Evolutionary conservation across 1,284 basidiomycete genomes (phyloP).

Genomic region (Boletus sp.): DNA sequence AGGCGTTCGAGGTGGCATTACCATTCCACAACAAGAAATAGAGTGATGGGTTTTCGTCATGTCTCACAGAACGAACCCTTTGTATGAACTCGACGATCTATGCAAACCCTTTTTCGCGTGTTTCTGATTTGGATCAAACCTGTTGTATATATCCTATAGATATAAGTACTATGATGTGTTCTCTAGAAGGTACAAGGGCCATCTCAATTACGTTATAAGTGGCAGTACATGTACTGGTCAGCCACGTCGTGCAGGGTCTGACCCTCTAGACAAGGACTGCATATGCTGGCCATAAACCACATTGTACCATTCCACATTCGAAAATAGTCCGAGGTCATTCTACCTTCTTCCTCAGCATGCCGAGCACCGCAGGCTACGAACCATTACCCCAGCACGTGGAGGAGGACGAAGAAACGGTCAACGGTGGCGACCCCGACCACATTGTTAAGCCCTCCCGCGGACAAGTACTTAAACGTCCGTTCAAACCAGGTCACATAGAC

Average conservation of each 20-base stretch:
- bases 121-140: too few species aligned
- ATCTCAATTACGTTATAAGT: constrained; percentile 16
- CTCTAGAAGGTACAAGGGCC: too few species aligned
- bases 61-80: background rate
- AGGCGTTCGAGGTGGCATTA: background rate
- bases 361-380: constrained; percentile 58
- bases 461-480: constrained; percentile 44
- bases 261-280: too few species aligned
- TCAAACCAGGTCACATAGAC: constrained; percentile 65
- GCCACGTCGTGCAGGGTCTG: constrained; percentile 1
- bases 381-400: constrained; percentile 57
- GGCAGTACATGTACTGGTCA: constrained; percentile 18
- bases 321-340: constrained; percentile 7
- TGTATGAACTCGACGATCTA: too few species aligned
- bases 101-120: too few species aligned
- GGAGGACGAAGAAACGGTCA: constrained; percentile 53
- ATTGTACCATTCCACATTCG: constrained; percentile 10
- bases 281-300: constrained; percentile 19
- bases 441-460: constrained; percentile 32
- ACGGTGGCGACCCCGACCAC: constrained; percentile 34
- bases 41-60: background rate
- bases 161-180: background rate
- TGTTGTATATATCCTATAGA: too few species aligned
- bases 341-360: constrained; percentile 35
- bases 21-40: background rate